Base-by-base conservation (phyloP, 345 rosid species). In the Melaleuca quinquenervia region DNA sequence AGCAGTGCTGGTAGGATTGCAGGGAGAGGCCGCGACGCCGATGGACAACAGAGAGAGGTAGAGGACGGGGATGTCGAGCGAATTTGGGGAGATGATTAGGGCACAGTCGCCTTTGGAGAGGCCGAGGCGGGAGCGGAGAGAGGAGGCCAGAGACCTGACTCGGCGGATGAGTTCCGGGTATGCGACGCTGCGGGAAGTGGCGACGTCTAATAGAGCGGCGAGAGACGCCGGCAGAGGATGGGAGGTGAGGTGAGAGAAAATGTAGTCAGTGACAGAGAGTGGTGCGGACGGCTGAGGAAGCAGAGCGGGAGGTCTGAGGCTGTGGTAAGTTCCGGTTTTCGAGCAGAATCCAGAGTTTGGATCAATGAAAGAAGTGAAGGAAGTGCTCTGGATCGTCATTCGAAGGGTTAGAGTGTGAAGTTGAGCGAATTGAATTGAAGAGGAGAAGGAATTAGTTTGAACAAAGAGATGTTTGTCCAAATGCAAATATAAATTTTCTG, bases 1-100 rank as follows among this genome's bases (percentile, higher is more conserved):
- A 24, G 52, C 22, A 1, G 93, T 88, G 91, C 88, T 80, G n/a
- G 87, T 45, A 8, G 96, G 94, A 75, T 94, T 93, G 36, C 86
- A 82, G 11, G 94, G 92, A 24, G 96, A 92, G 82, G 92, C 82
- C 22, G 87, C 82, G 85, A 93, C 93, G 86, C 96, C 95, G 84
- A 93, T 82, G 52, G 91, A 93, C 75, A 94, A 60, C 82, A 94
- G 93, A 52, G 95, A 87, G 84, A 90, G 87, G 88, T 88, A 91
- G 78, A 94, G 94, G 52, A 94, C 75, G 9, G 94, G 95, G n/a
- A 91, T 51, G 86, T 89, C 80, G 83, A 93, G 18, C 1, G 93
- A 88, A 90, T 94, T 93, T 0, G 89, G 90, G 44, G 92, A 89
- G 88, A 90, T 87, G 52, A 93, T 50, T 54, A 92, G 86, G 45